phyloP scores from a whole-genome alignment of 768 basidiomycete genomes.

The Phlebiopsis flavidoalba region DNA sequence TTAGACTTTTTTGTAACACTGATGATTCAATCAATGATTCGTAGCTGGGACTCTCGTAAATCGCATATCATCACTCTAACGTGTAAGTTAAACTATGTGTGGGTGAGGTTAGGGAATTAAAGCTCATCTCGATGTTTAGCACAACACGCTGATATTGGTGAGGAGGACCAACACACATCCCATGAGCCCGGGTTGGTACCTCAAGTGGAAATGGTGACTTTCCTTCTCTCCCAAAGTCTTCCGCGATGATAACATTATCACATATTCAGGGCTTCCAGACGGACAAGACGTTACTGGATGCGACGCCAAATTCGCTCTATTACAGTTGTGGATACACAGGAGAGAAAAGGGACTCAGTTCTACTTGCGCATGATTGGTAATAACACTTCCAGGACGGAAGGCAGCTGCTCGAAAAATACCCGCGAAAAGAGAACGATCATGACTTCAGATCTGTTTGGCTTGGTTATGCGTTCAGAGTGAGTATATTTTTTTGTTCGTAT shows the following conservation, averaged over 20 bases:
- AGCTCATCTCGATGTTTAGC: too few relatives aligned
- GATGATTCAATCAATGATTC: too few relatives aligned
- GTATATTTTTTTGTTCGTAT: too few relatives aligned
- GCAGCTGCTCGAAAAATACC: not conserved
- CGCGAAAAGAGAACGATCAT: not conserved
- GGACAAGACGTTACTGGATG: not conserved
- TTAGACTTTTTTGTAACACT: too few relatives aligned
- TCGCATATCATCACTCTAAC: not conserved
- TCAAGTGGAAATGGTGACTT: conserved; percentile 7
- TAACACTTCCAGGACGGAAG: not conserved
- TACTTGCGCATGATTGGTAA: too few relatives aligned
- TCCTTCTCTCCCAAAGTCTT: not conserved
- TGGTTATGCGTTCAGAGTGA: not conserved
- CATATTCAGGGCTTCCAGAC: not conserved
- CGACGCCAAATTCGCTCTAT: not conserved
- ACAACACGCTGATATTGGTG: not conserved
- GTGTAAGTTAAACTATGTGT: too few relatives aligned
- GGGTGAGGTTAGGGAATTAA: too few relatives aligned
- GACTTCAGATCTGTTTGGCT: not conserved
- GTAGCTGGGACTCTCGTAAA: conserved; percentile 8
- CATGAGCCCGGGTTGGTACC: not conserved
- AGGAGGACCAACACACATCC: not conserved
- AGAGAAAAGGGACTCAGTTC: too few relatives aligned
- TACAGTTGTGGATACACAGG: not conserved
- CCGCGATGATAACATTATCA: not conserved